phyloP scores from a whole-genome alignment of 139 green algal genomes.

The Micractinium conductrix region DNA sequence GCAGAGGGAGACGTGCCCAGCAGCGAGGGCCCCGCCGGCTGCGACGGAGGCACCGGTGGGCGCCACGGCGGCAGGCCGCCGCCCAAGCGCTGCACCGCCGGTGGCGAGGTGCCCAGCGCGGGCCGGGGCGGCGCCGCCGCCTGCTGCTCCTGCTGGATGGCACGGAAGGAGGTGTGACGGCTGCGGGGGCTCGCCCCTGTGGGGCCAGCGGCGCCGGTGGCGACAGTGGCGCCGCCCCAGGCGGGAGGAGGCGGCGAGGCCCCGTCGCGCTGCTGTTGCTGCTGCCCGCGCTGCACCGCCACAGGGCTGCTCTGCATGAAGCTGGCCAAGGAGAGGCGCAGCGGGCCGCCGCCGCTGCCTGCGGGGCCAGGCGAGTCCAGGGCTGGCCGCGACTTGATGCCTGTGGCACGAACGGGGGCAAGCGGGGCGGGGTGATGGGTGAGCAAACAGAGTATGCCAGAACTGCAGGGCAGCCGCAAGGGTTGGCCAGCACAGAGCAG shows the following conservation, averaged over 20 bases:
- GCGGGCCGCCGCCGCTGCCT: conserved; percentile 1
- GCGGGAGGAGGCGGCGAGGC: conserved; percentile 9
- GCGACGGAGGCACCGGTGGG: neutral
- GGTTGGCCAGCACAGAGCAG: too few species aligned
- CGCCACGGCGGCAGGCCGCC: conserved; percentile 17
- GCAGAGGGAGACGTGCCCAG: conserved; percentile 31
- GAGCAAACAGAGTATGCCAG: too few species aligned
- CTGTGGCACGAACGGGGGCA: neutral
- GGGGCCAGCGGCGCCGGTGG: too few species aligned
- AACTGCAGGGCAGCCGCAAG: too few species aligned
- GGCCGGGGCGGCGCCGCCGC: neutral
- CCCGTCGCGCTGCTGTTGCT: conserved; percentile 19
- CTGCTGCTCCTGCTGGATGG: conserved; percentile 43
- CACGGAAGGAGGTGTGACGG: neutral
- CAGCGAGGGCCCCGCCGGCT: neutral
- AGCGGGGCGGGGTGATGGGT: neutral
- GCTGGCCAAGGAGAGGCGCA: conserved; percentile 11
- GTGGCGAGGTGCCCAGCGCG: conserved; percentile 5
- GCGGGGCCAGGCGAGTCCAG: neutral
- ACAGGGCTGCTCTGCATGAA: conserved; percentile 39
- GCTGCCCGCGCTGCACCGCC: conserved; percentile 27
- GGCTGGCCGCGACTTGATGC: neutral
- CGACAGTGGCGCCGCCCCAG: too few species aligned
- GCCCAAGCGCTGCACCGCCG: neutral
- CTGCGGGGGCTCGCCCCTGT: conserved; percentile 21